phyloP scores from a whole-genome alignment of 352 stramenopile species.

The Phytophthora constricta region DNA sequence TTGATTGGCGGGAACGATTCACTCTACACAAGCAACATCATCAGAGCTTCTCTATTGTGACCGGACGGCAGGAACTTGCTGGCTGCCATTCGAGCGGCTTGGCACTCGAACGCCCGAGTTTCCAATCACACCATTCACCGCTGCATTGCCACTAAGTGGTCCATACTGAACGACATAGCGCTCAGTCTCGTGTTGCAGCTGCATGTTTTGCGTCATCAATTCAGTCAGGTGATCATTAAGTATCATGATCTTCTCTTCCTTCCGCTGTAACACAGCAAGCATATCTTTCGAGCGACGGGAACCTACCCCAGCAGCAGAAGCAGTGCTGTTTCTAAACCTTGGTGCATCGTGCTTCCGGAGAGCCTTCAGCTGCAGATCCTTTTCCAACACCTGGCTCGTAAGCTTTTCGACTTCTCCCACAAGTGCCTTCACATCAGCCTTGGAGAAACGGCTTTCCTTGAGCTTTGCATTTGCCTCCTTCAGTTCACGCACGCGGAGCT shows the following conservation, averaged over 20 bases:
- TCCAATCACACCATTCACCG: constrained; percentile 28
- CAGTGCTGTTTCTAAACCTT: constrained; percentile 16
- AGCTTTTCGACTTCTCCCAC: constrained; percentile 63
- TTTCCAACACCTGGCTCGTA: constrained; percentile 50
- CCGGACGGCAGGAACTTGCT: constrained; percentile 26
- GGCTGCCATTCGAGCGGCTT: constrained; percentile 10
- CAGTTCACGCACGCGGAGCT: constrained; percentile 55
- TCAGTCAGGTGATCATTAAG: constrained; percentile 89
- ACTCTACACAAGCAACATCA: constrained; percentile 1
- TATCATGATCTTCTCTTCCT: constrained; percentile 83
- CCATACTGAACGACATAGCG: constrained; percentile 55
- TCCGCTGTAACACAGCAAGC: constrained; percentile 54
- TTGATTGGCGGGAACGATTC: constrained; percentile 18
- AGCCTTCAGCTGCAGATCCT: constrained; percentile 55
- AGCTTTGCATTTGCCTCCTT: constrained; percentile 58
- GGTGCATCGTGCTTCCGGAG: constrained; percentile 36
- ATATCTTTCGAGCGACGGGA: constrained; percentile 63
- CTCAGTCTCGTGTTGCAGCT: constrained; percentile 80
- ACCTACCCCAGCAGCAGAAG: constrained; percentile 16
- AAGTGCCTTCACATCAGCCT: constrained; percentile 54
- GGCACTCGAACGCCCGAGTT: constrained; percentile 43
- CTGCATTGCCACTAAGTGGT: constrained; percentile 21
- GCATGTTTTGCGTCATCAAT: constrained; percentile 79
- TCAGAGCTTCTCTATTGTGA: constrained; percentile 23
- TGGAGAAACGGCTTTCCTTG: constrained; percentile 51